Conservation (phyloP, 495 filamentous ascomycete species). For the Talaromyces ruber region DNA sequence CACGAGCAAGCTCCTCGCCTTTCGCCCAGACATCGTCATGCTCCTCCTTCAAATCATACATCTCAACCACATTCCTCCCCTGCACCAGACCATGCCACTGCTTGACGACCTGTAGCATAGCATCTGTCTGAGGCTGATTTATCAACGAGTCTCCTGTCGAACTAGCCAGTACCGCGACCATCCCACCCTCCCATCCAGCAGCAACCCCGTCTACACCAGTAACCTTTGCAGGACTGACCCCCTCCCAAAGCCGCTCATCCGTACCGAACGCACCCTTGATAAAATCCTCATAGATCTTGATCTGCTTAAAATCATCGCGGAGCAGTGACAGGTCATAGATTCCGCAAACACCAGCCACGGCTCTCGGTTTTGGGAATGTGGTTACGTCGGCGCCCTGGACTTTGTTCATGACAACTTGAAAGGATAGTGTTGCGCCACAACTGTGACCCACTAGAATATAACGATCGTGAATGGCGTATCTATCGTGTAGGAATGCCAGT, state of each 20-base stretch:
- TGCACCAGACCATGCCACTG: constrained; percentile 18
- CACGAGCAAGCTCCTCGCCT: constrained; percentile 40
- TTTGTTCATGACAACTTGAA: constrained; percentile 54
- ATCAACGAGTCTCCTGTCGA: constrained; percentile 55
- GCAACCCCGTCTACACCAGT: constrained; percentile 21
- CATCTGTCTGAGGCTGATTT: constrained; percentile 41
- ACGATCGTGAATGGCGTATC: constrained; percentile 36
- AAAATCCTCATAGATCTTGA: constrained; percentile 49
- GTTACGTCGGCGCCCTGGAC: constrained; percentile 8
- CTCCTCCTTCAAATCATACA: constrained; percentile 43
- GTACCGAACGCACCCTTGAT: constrained; percentile 54
- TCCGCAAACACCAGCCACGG: constrained; percentile 53
- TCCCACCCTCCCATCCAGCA: constrained; percentile 31
- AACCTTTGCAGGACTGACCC: constrained; percentile 40
- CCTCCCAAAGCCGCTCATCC: constrained; percentile 42
- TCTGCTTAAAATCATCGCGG: constrained; percentile 34
- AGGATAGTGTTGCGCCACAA: constrained; percentile 64
- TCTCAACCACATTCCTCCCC: constrained; percentile 21
- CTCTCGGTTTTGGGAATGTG: constrained; percentile 23
- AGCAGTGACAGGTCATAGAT: constrained; percentile 58
- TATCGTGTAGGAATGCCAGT: constrained; percentile 49
- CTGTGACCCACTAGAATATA: constrained; percentile 72
- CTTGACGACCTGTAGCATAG: constrained; percentile 32
- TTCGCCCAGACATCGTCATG: constrained; percentile 56
- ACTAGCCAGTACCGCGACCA: constrained; percentile 47